Percentiles rank a stretch among this genome's conserved stretches.
phyloP scores from a whole-genome alignment of 306 rosid species.

The Lathyrus aphaca region DNA sequence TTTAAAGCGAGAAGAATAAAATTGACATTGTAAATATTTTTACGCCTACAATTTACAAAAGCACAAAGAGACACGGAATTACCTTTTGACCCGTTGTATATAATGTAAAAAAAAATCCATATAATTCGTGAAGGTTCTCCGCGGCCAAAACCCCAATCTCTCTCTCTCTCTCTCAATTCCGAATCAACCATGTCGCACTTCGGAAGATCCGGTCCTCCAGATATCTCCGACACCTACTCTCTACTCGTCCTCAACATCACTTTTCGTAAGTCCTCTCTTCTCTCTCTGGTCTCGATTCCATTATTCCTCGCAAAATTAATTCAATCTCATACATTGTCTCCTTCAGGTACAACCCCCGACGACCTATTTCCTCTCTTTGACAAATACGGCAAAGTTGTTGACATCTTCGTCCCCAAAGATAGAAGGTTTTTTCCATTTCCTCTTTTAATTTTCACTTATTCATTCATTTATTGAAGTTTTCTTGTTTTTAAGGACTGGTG shows the following conservation, averaged over 20 bases:
- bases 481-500: conserved; percentile 66
- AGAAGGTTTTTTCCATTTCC: conserved; percentile 56
- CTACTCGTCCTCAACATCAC: conserved; percentile 90
- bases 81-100: no score
- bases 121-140: neutral
- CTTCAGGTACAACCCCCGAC: conserved; percentile 78
- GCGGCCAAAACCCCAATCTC: no score
- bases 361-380: conserved; percentile 90
- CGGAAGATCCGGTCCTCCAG: conserved; percentile 84
- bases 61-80: no score
- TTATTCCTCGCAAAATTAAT: neutral
- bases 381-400: conserved; percentile 88
- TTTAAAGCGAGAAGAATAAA: no score
- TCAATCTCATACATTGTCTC: neutral
- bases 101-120: no score
- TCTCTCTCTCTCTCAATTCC: neutral
- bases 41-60: no score
- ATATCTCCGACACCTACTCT: conserved; percentile 83
- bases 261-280: conserved; percentile 55
- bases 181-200: conserved; percentile 71
- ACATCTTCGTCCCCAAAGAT: conserved; percentile 88
- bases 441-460: neutral
- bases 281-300: neutral
- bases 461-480: neutral
- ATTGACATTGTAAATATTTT: no score